Conservation (phyloP, 306 rosid species). For the Notholithocarpus densiflorus region DNA sequence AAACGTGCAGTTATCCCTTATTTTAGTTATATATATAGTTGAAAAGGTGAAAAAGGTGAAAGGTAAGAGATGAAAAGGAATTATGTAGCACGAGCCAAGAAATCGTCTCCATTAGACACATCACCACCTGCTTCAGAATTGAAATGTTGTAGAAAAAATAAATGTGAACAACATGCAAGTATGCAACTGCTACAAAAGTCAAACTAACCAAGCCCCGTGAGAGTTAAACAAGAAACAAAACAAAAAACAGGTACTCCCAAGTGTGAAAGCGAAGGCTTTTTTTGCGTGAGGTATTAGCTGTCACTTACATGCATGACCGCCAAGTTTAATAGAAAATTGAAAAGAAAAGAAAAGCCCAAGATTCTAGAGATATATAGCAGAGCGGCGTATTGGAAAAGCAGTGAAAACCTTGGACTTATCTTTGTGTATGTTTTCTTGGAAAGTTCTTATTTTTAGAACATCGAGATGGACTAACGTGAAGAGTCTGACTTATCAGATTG, state of each 20-base stretch:
- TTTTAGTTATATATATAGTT: too few relatives aligned
- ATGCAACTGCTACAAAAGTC: too few relatives aligned
- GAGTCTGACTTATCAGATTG: conserved; percentile 43
- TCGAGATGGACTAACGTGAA: conserved; percentile 25
- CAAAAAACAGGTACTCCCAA: conserved; percentile 15
- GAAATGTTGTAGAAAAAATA: too few relatives aligned
- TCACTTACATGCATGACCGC: conserved; percentile 28
- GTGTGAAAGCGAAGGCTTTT: conserved; percentile 53
- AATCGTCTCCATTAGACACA: too few relatives aligned
- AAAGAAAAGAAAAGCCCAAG: not conserved
- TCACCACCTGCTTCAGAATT: too few relatives aligned
- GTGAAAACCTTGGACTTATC: conserved; percentile 3
- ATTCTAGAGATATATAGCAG: not conserved
- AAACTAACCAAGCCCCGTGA: too few relatives aligned
- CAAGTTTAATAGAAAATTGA: not conserved
- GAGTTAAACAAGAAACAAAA: not conserved
- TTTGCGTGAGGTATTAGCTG: conserved; percentile 49
- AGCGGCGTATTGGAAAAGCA: not conserved
- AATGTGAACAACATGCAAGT: too few relatives aligned
- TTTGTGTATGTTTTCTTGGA: conserved; percentile 24
- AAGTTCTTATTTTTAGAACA: conserved; percentile 38
- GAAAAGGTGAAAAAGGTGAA: too few relatives aligned
- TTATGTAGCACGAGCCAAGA: too few relatives aligned
- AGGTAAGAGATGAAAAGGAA: too few relatives aligned
- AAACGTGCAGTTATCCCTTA: too few relatives aligned